Percentiles rank a stretch among this genome's conserved stretches.
Evolutionary conservation across 495 filamentous ascomycete species (phyloP).

Genomic region (Astrocystis sublimbata): DNA sequence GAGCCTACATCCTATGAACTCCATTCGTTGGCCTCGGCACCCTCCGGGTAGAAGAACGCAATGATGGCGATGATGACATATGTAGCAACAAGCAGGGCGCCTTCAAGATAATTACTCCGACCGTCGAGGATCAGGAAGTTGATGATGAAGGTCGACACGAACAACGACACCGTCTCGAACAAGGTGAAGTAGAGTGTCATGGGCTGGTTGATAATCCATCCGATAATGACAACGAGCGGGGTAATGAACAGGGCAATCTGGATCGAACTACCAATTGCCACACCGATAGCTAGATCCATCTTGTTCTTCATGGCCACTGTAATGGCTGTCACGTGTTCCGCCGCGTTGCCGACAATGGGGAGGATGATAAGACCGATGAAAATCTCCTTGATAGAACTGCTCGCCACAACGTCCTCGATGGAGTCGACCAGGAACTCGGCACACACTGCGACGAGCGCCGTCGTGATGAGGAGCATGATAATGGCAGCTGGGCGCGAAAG

Average conservation of each 20-base stretch:
- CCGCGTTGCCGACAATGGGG: constrained; percentile 89
- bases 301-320: constrained; percentile 91
- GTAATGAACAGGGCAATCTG: constrained; percentile 91
- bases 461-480: constrained; percentile 71
- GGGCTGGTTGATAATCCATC: constrained; percentile 77
- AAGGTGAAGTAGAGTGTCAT: constrained; percentile 92
- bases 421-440: constrained; percentile 85
- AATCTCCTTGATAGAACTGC: constrained; percentile 65
- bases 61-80: constrained; percentile 78
- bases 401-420: constrained; percentile 69
- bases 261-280: constrained; percentile 84
- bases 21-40: constrained; percentile 47
- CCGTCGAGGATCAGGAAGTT: constrained; percentile 91
- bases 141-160: constrained; percentile 84
- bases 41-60: constrained; percentile 64
- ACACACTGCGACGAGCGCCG: constrained; percentile 78
- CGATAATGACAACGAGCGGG: constrained; percentile 83
- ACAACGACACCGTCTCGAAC: constrained; percentile 85
- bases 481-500: constrained; percentile 77
- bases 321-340: constrained; percentile 89
- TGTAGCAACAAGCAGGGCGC: constrained; percentile 74
- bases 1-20: constrained; percentile 27
- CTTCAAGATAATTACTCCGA: constrained; percentile 85
- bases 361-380: constrained; percentile 89
- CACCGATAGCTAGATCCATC: constrained; percentile 91